A percentile compares a stretch with the other conserved stretches of the same genome.
phyloP scores from a whole-genome alignment of 441 rosid genomes.

The Eutrema salsugineum region DNA sequence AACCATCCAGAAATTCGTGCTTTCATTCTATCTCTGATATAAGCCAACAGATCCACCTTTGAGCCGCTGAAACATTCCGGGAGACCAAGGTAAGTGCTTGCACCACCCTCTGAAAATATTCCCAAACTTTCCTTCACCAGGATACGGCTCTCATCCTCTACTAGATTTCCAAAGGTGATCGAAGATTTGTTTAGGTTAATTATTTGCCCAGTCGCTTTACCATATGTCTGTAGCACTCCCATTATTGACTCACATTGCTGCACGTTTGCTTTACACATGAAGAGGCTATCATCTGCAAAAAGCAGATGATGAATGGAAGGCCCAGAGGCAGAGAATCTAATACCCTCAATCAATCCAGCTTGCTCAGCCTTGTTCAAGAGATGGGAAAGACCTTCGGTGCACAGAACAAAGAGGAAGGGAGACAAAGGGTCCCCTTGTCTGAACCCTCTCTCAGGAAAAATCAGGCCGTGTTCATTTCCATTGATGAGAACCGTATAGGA shows the following conservation, averaged over 20 bases:
- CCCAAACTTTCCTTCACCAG: accelerated
- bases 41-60: accelerated
- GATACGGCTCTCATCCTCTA: accelerated
- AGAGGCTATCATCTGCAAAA: background rate
- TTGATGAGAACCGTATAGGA: background rate
- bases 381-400: background rate
- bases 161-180: background rate
- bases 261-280: accelerated
- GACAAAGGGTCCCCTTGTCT: background rate
- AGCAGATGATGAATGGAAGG: background rate
- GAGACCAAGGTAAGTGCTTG: accelerated
- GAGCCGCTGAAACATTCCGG: background rate
- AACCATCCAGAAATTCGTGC: accelerated
- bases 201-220: accelerated
- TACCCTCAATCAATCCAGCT: background rate
- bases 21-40: background rate
- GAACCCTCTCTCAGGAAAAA: background rate
- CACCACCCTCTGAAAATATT: background rate
- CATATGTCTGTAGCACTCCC: accelerated
- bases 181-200: background rate
- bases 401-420: background rate
- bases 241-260: too few relatives aligned
- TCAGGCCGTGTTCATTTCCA: background rate
- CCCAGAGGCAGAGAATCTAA: background rate
- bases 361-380: background rate